These are phyloP conservation scores for Pascua sp. DNA, from an alignment of 1,284 basidiomycete genomes.

Conservation along the genomic window DNA sequence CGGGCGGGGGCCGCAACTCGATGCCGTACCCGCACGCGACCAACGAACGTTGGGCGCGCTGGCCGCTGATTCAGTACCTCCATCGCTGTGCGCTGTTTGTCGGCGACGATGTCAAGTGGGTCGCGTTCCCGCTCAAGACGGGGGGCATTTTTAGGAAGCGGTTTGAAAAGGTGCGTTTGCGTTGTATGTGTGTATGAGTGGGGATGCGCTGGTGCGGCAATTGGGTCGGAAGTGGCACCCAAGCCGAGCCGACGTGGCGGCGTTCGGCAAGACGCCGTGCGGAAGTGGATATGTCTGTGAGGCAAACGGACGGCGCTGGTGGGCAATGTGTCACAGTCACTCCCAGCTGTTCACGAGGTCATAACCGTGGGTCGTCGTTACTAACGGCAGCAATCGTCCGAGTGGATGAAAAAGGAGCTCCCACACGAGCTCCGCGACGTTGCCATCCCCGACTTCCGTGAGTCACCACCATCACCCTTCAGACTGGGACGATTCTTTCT, in stretches of 20 bases:
- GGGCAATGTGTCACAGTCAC: no score
- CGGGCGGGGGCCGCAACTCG: neutral
- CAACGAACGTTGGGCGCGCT: neutral
- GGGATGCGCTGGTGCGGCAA: no score
- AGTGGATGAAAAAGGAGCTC: constrained; percentile 3
- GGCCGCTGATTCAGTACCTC: constrained; percentile 2
- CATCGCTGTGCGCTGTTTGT: neutral
- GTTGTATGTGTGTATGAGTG: no score
- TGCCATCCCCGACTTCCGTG: constrained; percentile 9
- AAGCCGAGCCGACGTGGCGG: no score
- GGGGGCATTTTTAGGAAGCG: neutral
- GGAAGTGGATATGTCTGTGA: no score
- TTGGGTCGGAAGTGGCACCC: no score
- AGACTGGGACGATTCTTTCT: neutral
- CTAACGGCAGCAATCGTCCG: neutral
- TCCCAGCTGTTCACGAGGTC: no score
- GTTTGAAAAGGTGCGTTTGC: neutral
- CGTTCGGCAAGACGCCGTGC: no score
- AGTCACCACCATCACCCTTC: neutral
- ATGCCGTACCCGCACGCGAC: constrained; percentile 1
- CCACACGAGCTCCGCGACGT: constrained; percentile 1
- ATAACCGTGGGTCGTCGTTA: no score
- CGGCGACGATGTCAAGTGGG: constrained; percentile 3
- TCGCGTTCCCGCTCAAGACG: neutral
- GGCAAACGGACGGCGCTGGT: no score